Evolutionary conservation across 768 basidiomycete genomes (phyloP).

Genomic region (Paxillus involutus): DNA sequence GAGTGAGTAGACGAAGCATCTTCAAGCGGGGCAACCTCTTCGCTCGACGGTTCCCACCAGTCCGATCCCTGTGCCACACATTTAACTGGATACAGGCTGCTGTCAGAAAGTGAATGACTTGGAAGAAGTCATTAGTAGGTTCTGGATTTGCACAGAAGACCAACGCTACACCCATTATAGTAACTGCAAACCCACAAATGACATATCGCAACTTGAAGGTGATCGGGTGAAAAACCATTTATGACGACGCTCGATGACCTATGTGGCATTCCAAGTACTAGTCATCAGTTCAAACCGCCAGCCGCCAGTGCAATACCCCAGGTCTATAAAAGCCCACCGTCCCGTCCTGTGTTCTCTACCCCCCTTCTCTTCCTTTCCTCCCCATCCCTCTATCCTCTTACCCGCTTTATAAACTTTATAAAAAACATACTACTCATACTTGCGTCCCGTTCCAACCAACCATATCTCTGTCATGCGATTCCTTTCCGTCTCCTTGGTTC

Average conservation of each 20-base stretch:
- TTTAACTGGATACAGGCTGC: too few relatives aligned
- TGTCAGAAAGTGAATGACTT: too few relatives aligned
- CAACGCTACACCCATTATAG: too few relatives aligned
- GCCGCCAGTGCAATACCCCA: constrained; percentile 2
- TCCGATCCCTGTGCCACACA: too few relatives aligned
- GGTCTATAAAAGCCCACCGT: constrained; percentile 18
- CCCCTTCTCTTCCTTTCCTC: constrained; percentile 4
- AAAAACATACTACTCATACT: constrained; percentile 15
- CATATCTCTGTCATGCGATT: constrained; percentile 28
- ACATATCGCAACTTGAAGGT: too few relatives aligned
- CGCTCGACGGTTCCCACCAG: too few relatives aligned
- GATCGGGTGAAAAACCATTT: too few relatives aligned
- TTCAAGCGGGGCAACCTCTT: too few relatives aligned
- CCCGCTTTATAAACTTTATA: constrained; percentile 7
- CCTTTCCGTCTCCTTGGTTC: constrained; percentile 14
- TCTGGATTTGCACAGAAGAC: too few relatives aligned
- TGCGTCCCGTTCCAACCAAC: constrained; percentile 19
- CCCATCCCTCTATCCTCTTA: not conserved
- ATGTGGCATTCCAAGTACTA: constrained; percentile 5
- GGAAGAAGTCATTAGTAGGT: too few relatives aligned
- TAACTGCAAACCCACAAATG: too few relatives aligned
- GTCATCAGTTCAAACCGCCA: not conserved
- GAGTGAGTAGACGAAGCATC: too few relatives aligned
- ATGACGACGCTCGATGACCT: not conserved
- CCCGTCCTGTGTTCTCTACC: not conserved